Percentiles rank a stretch among this genome's conserved stretches.
phyloP scores from a whole-genome alignment of 176 grass and related monocot genomes.

The Ananas comosus region DNA sequence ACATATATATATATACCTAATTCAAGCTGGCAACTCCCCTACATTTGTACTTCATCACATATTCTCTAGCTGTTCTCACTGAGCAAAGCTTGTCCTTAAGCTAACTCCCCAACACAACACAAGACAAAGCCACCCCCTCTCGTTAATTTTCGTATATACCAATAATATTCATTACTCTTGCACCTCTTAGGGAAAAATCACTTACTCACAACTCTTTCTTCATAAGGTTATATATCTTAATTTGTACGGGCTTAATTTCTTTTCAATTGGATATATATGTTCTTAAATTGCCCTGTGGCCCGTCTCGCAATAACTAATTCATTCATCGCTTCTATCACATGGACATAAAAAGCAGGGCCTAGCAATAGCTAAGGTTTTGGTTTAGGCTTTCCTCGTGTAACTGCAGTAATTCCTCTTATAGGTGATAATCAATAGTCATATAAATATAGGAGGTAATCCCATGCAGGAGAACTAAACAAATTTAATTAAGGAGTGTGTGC shows the following conservation, averaged over 20 bases:
- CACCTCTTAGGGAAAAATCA: background rate
- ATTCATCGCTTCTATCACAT: background rate
- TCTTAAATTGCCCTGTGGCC: constrained; percentile 1
- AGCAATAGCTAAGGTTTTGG: no score
- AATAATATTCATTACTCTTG: background rate
- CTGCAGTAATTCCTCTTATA: no score
- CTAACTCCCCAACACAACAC: background rate
- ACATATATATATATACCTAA: background rate
- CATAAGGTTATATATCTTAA: background rate
- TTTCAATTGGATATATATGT: background rate
- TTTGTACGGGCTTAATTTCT: background rate
- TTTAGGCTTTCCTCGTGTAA: no score
- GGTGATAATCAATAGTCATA: no score
- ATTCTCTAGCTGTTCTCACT: constrained; percentile 1
- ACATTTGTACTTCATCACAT: background rate
- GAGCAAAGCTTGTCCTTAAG: background rate
- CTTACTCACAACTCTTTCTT: background rate
- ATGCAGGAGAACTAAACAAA: no score
- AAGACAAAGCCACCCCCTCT: background rate
- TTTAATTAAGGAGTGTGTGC: no score
- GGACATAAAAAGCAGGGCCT: background rate
- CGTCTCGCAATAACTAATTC: background rate
- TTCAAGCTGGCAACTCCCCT: background rate
- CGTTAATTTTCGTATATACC: background rate
- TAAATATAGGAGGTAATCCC: no score